These are phyloP conservation scores for Tuber melanosporum DNA, from an alignment of 495 filamentous ascomycete genomes.

Conservation along the genomic window DNA sequence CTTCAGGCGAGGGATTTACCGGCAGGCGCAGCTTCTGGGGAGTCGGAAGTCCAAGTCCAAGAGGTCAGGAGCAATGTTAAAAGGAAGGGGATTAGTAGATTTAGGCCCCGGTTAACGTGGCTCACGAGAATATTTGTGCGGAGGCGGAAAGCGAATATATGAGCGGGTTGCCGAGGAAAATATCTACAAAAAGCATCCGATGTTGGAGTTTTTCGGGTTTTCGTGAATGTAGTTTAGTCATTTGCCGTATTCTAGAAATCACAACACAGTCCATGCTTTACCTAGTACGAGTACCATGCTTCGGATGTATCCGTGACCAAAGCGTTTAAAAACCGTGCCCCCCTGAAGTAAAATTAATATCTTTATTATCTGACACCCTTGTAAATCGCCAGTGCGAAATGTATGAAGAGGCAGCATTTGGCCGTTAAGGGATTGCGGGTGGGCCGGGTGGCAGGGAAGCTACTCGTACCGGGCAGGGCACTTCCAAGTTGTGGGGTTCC, in stretches of 20 bases:
- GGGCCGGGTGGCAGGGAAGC: no score
- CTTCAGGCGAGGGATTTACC: not conserved
- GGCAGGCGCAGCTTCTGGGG: not conserved
- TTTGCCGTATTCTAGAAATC: not conserved
- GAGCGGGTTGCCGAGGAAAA: not conserved
- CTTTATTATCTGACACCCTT: no score
- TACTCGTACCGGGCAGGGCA: no score
- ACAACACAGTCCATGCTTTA: not conserved
- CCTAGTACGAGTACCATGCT: not conserved
- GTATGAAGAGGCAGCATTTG: no score
- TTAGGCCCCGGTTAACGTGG: not conserved
- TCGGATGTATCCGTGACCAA: not conserved
- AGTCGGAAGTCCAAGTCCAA: not conserved
- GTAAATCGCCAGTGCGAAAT: no score
- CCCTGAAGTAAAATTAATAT: no score
- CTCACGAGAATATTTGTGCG: not conserved
- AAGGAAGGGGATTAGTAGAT: not conserved
- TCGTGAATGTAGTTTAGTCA: not conserved
- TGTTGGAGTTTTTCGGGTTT: not conserved
- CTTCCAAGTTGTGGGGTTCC: no score
- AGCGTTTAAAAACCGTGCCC: not conserved
- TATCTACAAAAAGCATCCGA: not conserved
- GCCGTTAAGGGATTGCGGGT: no score
- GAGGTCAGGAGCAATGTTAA: not conserved
- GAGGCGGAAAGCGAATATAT: not conserved